A percentile compares a stretch with the other conserved stretches of the same genome.
Conservation (phyloP, 2,329 filamentous ascomycete species). For the Ophiostoma tasmaniense region DNA sequence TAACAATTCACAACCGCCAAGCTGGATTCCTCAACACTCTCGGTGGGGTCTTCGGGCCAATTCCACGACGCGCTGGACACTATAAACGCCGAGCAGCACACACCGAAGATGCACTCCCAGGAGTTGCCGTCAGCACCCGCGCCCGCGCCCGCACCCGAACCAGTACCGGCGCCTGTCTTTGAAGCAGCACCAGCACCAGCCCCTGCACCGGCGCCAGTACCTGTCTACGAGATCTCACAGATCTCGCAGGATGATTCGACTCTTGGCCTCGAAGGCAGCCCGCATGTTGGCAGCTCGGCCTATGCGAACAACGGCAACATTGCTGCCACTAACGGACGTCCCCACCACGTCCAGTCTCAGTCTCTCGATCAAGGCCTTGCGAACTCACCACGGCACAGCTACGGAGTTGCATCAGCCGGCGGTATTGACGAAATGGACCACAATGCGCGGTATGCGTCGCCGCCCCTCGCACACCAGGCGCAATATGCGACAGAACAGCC, state of each 20-base stretch:
- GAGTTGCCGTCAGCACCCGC: slow-evolving; percentile 14
- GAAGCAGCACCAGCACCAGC: not conserved
- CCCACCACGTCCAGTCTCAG: slow-evolving; percentile 38
- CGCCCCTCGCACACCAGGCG: slow-evolving; percentile 13
- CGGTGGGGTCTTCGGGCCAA: slow-evolving; percentile 43
- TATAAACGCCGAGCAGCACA: slow-evolving; percentile 40
- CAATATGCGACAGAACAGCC: slow-evolving; percentile 8
- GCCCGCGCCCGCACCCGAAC: not conserved
- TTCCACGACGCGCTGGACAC: slow-evolving; percentile 43
- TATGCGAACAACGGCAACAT: slow-evolving; percentile 20
- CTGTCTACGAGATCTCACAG: slow-evolving; percentile 21
- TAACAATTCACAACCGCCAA: slow-evolving; percentile 11
- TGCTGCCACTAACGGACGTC: slow-evolving; percentile 24
- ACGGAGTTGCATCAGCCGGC: slow-evolving; percentile 11
- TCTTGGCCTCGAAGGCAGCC: slow-evolving; percentile 41
- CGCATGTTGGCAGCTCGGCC: slow-evolving; percentile 28
- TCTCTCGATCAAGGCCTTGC: slow-evolving; percentile 42
- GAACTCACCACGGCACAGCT: slow-evolving; percentile 29
- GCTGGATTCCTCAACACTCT: slow-evolving; percentile 46
- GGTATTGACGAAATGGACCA: slow-evolving; percentile 28
- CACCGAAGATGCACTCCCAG: slow-evolving; percentile 11
- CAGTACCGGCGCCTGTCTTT: not conserved
- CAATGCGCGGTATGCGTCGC: slow-evolving; percentile 16
- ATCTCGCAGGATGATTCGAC: slow-evolving; percentile 37
- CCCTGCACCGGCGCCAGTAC: not conserved